Base-by-base conservation (phyloP, 371 early-diverging fungal genomes). In the Mortierella sp. region DNA sequence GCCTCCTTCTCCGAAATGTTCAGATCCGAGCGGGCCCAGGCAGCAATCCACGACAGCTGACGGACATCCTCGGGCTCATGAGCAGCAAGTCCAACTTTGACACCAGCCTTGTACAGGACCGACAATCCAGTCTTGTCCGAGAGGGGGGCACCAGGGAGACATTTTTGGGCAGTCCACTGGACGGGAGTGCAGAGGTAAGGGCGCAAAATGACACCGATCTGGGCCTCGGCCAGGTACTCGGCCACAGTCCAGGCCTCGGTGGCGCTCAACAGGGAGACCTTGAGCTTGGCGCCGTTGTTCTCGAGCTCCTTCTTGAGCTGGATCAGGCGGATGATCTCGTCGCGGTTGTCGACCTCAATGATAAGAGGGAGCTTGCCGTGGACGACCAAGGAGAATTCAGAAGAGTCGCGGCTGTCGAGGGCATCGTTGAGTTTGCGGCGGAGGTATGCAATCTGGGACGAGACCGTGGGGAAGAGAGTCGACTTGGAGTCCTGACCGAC, bases 11-110 rank as follows among this genome's bases (percentile, higher is more conserved):
- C 91, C 0, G 87, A 74, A 24, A 93, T 86, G 10, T 87, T 86
- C 77, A 84, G 83, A 34, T 80, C 80, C 7, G 91, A 88, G 2
- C 86, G 77, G 14, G 89, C 89, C 94, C 94, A 94, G n/a, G 93
- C 94, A 37, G 96, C 94, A 76, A 93, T 95, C 93, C 93, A 95
- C 2, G 91, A 88, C 74, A 96, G 79, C 48, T 92, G 90, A 65
- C 94, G 89, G 4, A 90, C 90, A 55, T 85, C 80, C n/a, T 91
- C 90, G 53, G 91, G 87, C 70, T 91, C 90, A 9, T 80, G 75
- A 0, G 90, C 89, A 37, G 92, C 90, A 40, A 95, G 65, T 26
- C 88, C 92, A 7, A 94, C 85, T 66, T 88, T 89, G 52, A 96
- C 95, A 24, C 93, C 92, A 37, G 91, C 89, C 16, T 82, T 78